These are phyloP conservation scores for Saitozyma sp. DNA, from an alignment of 768 basidiomycete genomes.

Conservation along the genomic window DNA sequence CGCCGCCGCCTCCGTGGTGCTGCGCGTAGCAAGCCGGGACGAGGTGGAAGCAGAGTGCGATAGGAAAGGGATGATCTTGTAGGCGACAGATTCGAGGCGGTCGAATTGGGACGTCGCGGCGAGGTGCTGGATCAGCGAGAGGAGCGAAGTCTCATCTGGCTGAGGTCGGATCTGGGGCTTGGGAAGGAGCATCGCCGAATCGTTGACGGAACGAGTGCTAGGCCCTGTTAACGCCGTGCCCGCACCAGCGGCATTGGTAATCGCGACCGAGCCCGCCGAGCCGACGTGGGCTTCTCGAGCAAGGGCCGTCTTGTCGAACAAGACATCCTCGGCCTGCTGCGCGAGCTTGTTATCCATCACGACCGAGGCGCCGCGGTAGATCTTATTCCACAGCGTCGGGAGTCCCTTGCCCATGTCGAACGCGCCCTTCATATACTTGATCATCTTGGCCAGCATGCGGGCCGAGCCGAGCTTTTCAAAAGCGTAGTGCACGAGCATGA, in stretches of 20 bases:
- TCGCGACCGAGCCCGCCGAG: neutral
- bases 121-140: conserved; percentile 13
- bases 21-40: too few relatives aligned
- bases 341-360: conserved; percentile 20
- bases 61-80: conserved; percentile 18
- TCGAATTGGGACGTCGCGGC: conserved; percentile 18
- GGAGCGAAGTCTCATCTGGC: conserved; percentile 9
- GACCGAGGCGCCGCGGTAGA: conserved; percentile 17
- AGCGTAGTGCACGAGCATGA: conserved; percentile 36
- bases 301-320: conserved; percentile 16
- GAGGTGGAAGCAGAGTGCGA: too few relatives aligned
- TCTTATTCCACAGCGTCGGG: conserved; percentile 23
- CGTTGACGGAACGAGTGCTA: neutral
- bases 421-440: conserved; percentile 26
- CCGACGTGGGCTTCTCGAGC: neutral
- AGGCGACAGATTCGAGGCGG: conserved; percentile 5
- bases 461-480: conserved; percentile 20
- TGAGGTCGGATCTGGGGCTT: neutral
- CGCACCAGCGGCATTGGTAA: too few relatives aligned
- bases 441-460: conserved; percentile 15
- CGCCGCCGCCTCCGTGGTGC: too few relatives aligned
- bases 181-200: neutral
- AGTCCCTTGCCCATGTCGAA: conserved; percentile 19
- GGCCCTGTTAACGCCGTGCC: neutral
- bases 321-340: conserved; percentile 13